Conservation (phyloP, 2,329 filamentous ascomycete genomes). For the Apiospora phragmitis region DNA sequence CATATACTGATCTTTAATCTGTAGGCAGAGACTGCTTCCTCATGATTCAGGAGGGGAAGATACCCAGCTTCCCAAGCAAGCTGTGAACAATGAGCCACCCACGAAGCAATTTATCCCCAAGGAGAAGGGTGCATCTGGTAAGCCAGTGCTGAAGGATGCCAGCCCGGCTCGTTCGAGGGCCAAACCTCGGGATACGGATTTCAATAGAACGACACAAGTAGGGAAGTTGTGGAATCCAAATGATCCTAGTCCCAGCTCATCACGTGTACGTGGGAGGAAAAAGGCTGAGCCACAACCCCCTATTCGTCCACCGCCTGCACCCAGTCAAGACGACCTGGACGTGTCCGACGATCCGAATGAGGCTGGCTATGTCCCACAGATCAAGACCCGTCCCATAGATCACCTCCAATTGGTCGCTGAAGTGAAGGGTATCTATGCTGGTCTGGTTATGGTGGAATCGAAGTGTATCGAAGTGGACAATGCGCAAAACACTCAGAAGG, state of each 20-base stretch:
- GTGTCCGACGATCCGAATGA: neutral
- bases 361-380: slow-evolving; percentile 22
- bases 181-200: neutral
- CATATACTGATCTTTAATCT: neutral
- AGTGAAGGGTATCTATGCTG: slow-evolving; percentile 81
- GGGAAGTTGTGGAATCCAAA: slow-evolving; percentile 7
- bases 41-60: neutral
- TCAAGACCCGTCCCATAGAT: slow-evolving; percentile 59
- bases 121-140: neutral
- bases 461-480: slow-evolving; percentile 85
- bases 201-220: neutral
- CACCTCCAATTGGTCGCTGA: slow-evolving; percentile 79
- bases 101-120: neutral
- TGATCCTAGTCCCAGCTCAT: neutral
- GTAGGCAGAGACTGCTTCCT: neutral
- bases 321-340: neutral
- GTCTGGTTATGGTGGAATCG: slow-evolving; percentile 81
- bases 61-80: neutral
- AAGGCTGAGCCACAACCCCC: neutral
- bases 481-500: slow-evolving; percentile 49
- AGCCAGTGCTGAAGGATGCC: neutral
- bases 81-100: neutral
- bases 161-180: slow-evolving; percentile 3
- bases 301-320: neutral
- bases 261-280: neutral